Evolutionary conservation across 1,284 basidiomycete species (phyloP).

Genomic region (Cerrena zonata): DNA sequence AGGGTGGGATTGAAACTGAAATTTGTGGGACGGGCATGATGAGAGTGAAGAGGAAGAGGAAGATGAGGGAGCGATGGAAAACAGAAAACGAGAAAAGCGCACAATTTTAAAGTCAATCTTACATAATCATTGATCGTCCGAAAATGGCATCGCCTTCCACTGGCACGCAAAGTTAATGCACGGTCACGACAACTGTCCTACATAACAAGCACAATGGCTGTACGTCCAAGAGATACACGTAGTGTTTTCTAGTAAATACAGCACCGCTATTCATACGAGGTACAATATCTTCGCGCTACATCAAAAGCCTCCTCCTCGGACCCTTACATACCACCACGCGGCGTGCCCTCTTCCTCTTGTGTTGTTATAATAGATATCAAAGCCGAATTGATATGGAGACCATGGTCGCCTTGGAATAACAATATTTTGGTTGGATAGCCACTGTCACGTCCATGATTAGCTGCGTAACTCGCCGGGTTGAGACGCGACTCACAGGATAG

Average conservation of each 20-base stretch:
- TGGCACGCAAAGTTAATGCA: too few species aligned
- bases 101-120: too few species aligned
- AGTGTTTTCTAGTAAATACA: neutral
- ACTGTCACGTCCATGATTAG: neutral
- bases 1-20: neutral
- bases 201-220: too few species aligned
- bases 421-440: neutral
- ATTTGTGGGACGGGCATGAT: neutral
- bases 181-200: too few species aligned
- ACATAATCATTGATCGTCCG: neutral
- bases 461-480: neutral
- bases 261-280: neutral
- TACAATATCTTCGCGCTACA: too few species aligned
- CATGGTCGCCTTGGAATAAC: neutral
- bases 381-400: neutral
- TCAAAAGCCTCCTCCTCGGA: too few species aligned
- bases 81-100: neutral
- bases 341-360: neutral
- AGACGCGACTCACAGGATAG: neutral
- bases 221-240: too few species aligned
- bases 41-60: neutral
- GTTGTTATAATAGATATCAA: neutral
- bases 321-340: neutral
- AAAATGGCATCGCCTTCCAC: neutral
- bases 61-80: neutral